Conservation (phyloP, 2,329 filamentous ascomycete genomes). For the Colletotrichum sp. region DNA sequence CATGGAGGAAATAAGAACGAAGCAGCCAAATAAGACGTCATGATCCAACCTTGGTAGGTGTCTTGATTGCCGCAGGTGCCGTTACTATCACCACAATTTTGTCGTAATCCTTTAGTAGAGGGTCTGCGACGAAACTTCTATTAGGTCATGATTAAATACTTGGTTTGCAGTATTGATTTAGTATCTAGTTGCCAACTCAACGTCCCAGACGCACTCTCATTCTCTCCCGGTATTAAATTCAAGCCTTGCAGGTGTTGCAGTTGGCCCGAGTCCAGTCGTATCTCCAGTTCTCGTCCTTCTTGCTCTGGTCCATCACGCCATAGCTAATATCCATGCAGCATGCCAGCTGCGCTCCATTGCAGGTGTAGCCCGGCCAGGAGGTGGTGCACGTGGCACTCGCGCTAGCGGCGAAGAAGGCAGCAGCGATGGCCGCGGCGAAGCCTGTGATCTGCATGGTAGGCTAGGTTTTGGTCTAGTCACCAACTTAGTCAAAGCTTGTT, state of each 20-base stretch:
- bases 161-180: background rate
- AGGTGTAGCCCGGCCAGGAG: background rate
- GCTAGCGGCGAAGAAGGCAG: background rate
- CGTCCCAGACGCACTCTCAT: background rate
- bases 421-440: background rate
- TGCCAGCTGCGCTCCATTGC: background rate
- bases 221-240: background rate
- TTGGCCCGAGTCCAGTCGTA: background rate
- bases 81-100: background rate
- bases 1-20: no score
- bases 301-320: background rate
- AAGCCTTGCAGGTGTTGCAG: background rate
- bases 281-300: background rate
- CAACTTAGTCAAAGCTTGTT: background rate
- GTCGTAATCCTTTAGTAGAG: background rate
- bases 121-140: background rate
- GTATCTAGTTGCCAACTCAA: background rate
- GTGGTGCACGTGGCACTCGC: background rate
- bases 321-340: background rate
- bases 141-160: background rate
- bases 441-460: background rate
- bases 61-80: background rate
- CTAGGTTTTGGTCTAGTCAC: background rate
- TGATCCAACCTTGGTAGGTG: no score
- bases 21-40: no score